phyloP scores from a whole-genome alignment of 2,329 filamentous ascomycete species.

The Alternaria arbusti region DNA sequence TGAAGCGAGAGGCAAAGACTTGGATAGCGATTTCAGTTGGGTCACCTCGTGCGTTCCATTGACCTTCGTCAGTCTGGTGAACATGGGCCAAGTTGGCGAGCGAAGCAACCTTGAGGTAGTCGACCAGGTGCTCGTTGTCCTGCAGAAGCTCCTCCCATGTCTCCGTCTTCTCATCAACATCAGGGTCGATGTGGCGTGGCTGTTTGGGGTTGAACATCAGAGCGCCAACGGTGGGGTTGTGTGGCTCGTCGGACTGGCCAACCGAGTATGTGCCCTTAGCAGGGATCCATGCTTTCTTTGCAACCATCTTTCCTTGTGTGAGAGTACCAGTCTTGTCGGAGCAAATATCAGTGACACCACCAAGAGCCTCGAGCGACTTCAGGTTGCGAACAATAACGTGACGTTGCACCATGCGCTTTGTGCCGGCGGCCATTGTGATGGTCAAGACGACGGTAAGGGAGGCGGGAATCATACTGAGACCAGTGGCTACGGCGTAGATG shows the following conservation, averaged over 20 bases:
- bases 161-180: slow-evolving; percentile 32
- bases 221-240: slow-evolving; percentile 41
- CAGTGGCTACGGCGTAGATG: slow-evolving; percentile 47
- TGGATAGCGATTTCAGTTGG: slow-evolving; percentile 74
- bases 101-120: slow-evolving; percentile 42
- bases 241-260: slow-evolving; percentile 34
- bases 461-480: slow-evolving; percentile 47
- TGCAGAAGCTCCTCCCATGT: slow-evolving; percentile 33
- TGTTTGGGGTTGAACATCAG: slow-evolving; percentile 36
- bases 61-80: neutral
- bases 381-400: slow-evolving; percentile 48
- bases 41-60: slow-evolving; percentile 44
- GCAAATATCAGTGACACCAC: slow-evolving; percentile 46
- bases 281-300: slow-evolving; percentile 44
- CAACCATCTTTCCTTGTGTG: slow-evolving; percentile 46
- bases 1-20: slow-evolving; percentile 73
- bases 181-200: slow-evolving; percentile 34
- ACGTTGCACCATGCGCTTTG: slow-evolving; percentile 43
- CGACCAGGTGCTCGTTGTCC: slow-evolving; percentile 35
- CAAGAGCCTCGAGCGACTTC: slow-evolving; percentile 45
- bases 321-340: slow-evolving; percentile 45
- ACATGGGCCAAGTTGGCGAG: slow-evolving; percentile 37
- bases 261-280: slow-evolving; percentile 43
- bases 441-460: slow-evolving; percentile 45
- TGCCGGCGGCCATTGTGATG: slow-evolving; percentile 49